Conservation (phyloP, 768 basidiomycete genomes). For the Cyclocybe aegerita region DNA sequence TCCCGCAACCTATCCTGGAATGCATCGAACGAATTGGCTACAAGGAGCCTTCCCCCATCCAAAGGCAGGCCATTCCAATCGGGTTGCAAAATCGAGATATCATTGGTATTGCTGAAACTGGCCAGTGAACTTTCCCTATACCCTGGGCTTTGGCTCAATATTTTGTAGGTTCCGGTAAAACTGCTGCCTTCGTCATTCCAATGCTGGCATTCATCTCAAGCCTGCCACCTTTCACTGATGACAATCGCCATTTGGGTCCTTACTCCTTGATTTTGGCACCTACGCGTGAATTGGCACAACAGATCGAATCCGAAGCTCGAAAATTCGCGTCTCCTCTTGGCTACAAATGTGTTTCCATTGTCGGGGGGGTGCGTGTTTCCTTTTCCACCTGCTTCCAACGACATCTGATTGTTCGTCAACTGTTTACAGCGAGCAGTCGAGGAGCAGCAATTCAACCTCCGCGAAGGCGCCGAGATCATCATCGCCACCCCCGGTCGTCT, state of each 20-base stretch:
- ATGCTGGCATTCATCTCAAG: slow-evolving; percentile 94
- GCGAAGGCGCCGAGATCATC: slow-evolving; percentile 98
- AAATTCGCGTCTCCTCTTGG: slow-evolving; percentile 91
- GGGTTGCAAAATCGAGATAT: slow-evolving; percentile 95
- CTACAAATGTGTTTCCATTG: slow-evolving; percentile 94
- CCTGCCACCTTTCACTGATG: slow-evolving; percentile 85
- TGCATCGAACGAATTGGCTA: slow-evolving; percentile 93
- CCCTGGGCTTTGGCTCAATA: neutral
- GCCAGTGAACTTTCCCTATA: slow-evolving; percentile 37
- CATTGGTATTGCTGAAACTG: slow-evolving; percentile 98
- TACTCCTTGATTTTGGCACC: slow-evolving; percentile 92
- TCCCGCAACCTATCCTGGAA: slow-evolving; percentile 75
- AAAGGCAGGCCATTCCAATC: slow-evolving; percentile 98
- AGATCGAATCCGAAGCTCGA: slow-evolving; percentile 90
- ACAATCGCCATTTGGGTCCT: slow-evolving; percentile 91
- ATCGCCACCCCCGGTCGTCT: slow-evolving; percentile 98
- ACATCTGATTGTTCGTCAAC: neutral
- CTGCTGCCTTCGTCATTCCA: slow-evolving; percentile 96
- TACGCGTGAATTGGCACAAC: slow-evolving; percentile 98
- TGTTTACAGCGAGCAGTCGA: slow-evolving; percentile 77
- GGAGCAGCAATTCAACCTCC: slow-evolving; percentile 96
- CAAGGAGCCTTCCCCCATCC: slow-evolving; percentile 95
- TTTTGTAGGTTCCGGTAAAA: slow-evolving; percentile 89
- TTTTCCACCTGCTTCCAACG: slow-evolving; percentile 1
- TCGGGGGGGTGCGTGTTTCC: slow-evolving; percentile 78